phyloP scores from a whole-genome alignment of 768 basidiomycete species.

The Russula dissimulans region DNA sequence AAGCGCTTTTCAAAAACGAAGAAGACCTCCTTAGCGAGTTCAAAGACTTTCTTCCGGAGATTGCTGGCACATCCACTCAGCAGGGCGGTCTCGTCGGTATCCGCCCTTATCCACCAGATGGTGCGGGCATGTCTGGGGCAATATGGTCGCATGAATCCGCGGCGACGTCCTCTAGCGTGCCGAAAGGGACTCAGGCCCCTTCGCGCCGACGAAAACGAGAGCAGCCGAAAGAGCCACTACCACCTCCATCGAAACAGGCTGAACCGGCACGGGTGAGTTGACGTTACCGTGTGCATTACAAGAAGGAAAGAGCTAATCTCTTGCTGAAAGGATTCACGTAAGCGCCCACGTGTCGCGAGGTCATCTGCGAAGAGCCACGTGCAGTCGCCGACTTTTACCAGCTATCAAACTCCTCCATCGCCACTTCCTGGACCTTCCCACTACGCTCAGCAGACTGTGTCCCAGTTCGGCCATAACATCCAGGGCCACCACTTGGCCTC shows the following conservation, averaged over 20 bases:
- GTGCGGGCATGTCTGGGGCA: conserved; percentile 26
- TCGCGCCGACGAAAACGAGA: conserved; percentile 45
- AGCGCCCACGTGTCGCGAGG: conserved; percentile 15
- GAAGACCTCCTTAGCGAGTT: conserved; percentile 75
- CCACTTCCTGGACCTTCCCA: conserved; percentile 15
- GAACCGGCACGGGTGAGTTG: conserved; percentile 9
- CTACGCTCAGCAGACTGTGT: conserved; percentile 6
- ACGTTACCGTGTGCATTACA: not conserved
- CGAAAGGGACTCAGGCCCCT: conserved; percentile 17
- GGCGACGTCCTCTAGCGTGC: not conserved
- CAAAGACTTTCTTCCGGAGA: conserved; percentile 72
- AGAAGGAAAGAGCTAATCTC: not conserved
- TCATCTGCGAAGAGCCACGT: conserved; percentile 14
- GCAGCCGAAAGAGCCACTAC: conserved; percentile 40
- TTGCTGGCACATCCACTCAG: conserved; percentile 34
- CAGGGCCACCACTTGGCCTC: conserved; percentile 14
- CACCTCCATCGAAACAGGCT: not conserved
- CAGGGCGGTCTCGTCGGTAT: conserved; percentile 37
- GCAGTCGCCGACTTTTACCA: conserved; percentile 19
- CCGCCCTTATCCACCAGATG: conserved; percentile 39
- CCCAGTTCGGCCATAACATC: conserved; percentile 6
- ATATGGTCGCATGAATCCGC: conserved; percentile 20
- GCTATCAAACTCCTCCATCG: conserved; percentile 15
- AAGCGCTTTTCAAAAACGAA: conserved; percentile 71
- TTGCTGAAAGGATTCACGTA: conserved; percentile 15